Conservation (phyloP, 2,329 filamentous ascomycete species). For the Tolypocladium ophioglossoides region DNA sequence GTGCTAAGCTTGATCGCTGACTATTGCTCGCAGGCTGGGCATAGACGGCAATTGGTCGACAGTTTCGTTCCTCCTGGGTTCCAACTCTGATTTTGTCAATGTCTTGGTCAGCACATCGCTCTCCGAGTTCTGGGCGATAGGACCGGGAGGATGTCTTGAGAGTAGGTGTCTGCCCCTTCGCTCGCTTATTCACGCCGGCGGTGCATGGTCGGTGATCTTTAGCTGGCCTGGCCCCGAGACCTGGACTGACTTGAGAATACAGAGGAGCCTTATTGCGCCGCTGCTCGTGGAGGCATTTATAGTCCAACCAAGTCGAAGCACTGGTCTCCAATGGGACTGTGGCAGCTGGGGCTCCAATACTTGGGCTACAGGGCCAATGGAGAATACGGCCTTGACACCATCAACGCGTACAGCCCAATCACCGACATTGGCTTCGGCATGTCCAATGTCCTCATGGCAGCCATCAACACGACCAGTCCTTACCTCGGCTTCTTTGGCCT, state of each 20-base stretch:
- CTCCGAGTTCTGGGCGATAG: constrained; percentile 62
- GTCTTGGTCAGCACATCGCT: constrained; percentile 52
- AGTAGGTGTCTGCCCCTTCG: constrained; percentile 26
- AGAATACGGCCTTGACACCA: constrained; percentile 48
- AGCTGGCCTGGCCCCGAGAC: background rate
- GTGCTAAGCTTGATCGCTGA: background rate
- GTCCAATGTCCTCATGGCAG: constrained; percentile 35
- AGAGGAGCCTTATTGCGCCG: constrained; percentile 41
- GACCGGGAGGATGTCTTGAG: constrained; percentile 42
- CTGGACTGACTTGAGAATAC: constrained; percentile 8
- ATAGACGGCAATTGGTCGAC: constrained; percentile 65
- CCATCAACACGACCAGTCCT: constrained; percentile 44
- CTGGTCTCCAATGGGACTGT: constrained; percentile 50
- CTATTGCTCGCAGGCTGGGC: constrained; percentile 38
- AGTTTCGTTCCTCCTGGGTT: constrained; percentile 43
- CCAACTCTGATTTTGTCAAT: constrained; percentile 22
- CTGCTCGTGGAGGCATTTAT: constrained; percentile 49
- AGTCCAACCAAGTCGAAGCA: constrained; percentile 40
- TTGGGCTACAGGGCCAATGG: constrained; percentile 51
- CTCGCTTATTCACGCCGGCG: too few relatives aligned
- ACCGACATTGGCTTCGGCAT: constrained; percentile 28
- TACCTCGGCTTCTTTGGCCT: constrained; percentile 46
- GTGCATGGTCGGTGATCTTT: background rate
- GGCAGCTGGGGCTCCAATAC: constrained; percentile 47
- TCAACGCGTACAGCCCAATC: constrained; percentile 30